Conservation (phyloP, 1,284 basidiomycete genomes). For the Boletus putidus region DNA sequence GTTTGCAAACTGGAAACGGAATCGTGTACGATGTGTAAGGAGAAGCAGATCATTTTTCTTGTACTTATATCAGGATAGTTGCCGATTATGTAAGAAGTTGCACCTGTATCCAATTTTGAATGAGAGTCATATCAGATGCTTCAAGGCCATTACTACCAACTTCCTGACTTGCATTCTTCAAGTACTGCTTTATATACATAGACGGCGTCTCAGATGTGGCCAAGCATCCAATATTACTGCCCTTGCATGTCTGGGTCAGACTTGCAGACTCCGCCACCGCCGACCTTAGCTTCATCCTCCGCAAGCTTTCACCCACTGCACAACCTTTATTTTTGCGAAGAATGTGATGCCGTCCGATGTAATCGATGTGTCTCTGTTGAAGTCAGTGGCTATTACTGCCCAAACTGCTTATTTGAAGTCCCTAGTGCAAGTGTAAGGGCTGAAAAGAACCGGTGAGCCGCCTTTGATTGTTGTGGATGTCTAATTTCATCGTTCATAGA, state of each 20-base stretch:
- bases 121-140: too few relatives aligned
- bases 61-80: slow-evolving; percentile 12
- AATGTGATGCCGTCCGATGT: slow-evolving; percentile 94
- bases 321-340: slow-evolving; percentile 95
- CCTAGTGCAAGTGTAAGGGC: slow-evolving; percentile 93
- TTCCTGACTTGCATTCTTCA: not conserved
- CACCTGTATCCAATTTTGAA: too few relatives aligned
- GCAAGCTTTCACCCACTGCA: slow-evolving; percentile 81
- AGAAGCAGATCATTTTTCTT: not conserved
- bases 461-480: not conserved
- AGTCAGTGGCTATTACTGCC: slow-evolving; percentile 96
- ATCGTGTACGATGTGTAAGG: slow-evolving; percentile 63
- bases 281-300: slow-evolving; percentile 70
- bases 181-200: too few relatives aligned
- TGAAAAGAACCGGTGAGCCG: slow-evolving; percentile 84
- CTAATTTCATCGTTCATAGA: slow-evolving; percentile 46
- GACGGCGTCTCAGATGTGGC: slow-evolving; percentile 29
- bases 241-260: slow-evolving; percentile 56
- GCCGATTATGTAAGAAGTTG: slow-evolving; percentile 23
- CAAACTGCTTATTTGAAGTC: slow-evolving; percentile 98
- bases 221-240: slow-evolving; percentile 64
- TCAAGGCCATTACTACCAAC: too few relatives aligned
- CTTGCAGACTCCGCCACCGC: slow-evolving; percentile 67
- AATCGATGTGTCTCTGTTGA: slow-evolving; percentile 90
- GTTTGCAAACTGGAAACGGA: slow-evolving; percentile 36